Evolutionary conservation across 768 basidiomycete genomes (phyloP).

Genomic region (Leccinum variicolor): DNA sequence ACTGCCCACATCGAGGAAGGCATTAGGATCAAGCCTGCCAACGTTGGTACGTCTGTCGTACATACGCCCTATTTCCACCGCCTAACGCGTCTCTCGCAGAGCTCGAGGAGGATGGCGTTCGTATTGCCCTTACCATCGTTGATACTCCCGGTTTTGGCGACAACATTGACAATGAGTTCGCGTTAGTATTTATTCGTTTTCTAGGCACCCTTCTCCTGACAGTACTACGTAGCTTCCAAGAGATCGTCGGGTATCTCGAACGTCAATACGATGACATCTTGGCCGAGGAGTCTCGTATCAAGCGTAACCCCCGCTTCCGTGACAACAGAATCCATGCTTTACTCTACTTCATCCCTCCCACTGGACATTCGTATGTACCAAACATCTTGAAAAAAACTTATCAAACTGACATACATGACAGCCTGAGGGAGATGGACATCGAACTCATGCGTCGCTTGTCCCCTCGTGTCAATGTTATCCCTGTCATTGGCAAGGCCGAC

Average conservation of each 20-base stretch:
- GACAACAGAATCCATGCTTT: conserved; percentile 97
- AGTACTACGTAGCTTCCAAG: conserved; percentile 70
- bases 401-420: conserved; percentile 26
- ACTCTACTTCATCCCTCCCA: conserved; percentile 97
- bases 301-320: conserved; percentile 98
- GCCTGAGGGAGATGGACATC: conserved; percentile 96
- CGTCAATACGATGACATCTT: conserved; percentile 99
- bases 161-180: conserved; percentile 98
- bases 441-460: conserved; percentile 98
- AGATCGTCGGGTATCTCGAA: conserved; percentile 95
- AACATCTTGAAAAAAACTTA: neutral
- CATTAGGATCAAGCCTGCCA: conserved; percentile 91
- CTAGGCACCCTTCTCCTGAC: conserved; percentile 6
- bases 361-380: conserved; percentile 85
- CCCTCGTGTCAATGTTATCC: conserved; percentile 97
- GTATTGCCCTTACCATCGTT: conserved; percentile 96
- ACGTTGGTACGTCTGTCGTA: conserved; percentile 60
- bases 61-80: neutral
- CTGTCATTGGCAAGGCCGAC: conserved; percentile 96
- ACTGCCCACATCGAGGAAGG: conserved; percentile 93
- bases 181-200: conserved; percentile 53
- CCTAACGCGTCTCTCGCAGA: conserved; percentile 45
- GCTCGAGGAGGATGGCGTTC: conserved; percentile 97
- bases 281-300: conserved; percentile 97
- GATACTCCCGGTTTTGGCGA: conserved; percentile 99